Percentiles rank a stretch among this genome's conserved stretches.
Conservation (phyloP, 2,329 filamentous ascomycete species). For the Sclerotinia nivalis region DNA sequence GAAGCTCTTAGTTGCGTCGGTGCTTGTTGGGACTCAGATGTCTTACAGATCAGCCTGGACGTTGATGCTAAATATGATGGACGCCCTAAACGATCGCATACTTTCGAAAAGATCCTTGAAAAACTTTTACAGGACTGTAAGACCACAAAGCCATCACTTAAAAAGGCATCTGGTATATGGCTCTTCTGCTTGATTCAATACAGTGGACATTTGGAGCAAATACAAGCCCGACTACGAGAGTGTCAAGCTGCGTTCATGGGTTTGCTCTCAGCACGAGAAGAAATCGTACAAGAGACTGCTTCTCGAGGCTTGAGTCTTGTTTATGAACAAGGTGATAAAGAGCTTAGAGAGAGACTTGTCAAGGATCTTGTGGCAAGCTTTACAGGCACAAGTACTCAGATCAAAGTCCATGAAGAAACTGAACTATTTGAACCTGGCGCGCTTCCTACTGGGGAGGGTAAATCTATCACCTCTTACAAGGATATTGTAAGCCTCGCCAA, state of each 20-base stretch:
- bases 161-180: conserved; percentile 95
- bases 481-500: conserved; percentile 95
- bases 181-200: conserved; percentile 88
- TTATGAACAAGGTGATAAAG: conserved; percentile 85
- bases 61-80: conserved; percentile 58
- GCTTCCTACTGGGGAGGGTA: conserved; percentile 42
- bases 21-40: conserved; percentile 80
- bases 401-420: conserved; percentile 87
- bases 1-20: conserved; percentile 80
- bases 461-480: conserved; percentile 91
- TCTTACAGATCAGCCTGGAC: conserved; percentile 73
- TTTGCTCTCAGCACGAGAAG: conserved; percentile 83
- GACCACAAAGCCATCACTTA: conserved; percentile 81
- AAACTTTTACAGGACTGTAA: conserved; percentile 77
- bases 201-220: conserved; percentile 73
- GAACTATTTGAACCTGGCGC: conserved; percentile 55
- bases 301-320: conserved; percentile 88
- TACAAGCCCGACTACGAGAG: conserved; percentile 73
- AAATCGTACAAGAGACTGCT: conserved; percentile 93
- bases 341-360: conserved; percentile 75
- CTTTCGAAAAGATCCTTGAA: conserved; percentile 51
- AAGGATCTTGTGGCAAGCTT: conserved; percentile 73
- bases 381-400: conserved; percentile 64
- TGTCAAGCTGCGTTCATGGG: conserved; percentile 87
- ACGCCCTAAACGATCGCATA: conserved; percentile 45